Conservation (phyloP, 352 stramenopile genomes). For the Pythium sukuiense region DNA sequence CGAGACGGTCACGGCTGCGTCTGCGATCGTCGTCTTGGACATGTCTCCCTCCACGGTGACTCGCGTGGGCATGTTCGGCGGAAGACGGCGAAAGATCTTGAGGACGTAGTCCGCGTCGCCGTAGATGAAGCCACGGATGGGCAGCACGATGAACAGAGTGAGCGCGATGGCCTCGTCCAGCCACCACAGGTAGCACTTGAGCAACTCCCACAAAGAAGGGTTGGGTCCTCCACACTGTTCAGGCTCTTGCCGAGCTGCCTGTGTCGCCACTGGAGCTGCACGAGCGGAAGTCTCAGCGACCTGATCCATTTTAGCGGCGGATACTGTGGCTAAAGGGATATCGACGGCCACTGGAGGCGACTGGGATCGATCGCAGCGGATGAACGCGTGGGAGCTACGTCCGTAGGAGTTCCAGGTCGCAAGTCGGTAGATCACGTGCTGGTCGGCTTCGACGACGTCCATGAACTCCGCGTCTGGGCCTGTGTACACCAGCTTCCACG, state of each 20-base stretch:
- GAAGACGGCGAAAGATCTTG: slow-evolving; percentile 60
- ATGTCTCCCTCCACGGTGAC: slow-evolving; percentile 69
- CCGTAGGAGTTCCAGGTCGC: slow-evolving; percentile 86
- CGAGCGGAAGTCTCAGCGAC: not conserved
- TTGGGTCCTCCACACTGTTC: slow-evolving; percentile 3
- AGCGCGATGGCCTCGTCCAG: slow-evolving; percentile 81
- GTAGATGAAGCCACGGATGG: slow-evolving; percentile 82
- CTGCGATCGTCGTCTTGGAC: slow-evolving; percentile 54
- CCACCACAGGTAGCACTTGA: slow-evolving; percentile 84
- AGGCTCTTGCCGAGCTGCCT: not conserved
- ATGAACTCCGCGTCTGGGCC: slow-evolving; percentile 73
- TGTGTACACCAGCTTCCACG: slow-evolving; percentile 61
- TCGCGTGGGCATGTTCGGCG: slow-evolving; percentile 79
- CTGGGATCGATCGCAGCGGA: slow-evolving; percentile 44
- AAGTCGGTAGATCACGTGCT: slow-evolving; percentile 72
- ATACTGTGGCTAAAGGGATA: not conserved
- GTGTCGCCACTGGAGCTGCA: not conserved
- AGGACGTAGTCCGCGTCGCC: slow-evolving; percentile 78
- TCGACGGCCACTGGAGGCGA: not conserved
- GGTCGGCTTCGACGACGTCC: slow-evolving; percentile 50
- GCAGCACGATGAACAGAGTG: slow-evolving; percentile 70
- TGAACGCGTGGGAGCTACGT: slow-evolving; percentile 54
- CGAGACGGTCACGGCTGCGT: slow-evolving; percentile 60
- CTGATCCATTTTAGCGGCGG: not conserved
- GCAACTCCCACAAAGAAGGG: slow-evolving; percentile 24